Conservation (phyloP, 208 protist genomes). For the Herpetomonas tarakana region DNA sequence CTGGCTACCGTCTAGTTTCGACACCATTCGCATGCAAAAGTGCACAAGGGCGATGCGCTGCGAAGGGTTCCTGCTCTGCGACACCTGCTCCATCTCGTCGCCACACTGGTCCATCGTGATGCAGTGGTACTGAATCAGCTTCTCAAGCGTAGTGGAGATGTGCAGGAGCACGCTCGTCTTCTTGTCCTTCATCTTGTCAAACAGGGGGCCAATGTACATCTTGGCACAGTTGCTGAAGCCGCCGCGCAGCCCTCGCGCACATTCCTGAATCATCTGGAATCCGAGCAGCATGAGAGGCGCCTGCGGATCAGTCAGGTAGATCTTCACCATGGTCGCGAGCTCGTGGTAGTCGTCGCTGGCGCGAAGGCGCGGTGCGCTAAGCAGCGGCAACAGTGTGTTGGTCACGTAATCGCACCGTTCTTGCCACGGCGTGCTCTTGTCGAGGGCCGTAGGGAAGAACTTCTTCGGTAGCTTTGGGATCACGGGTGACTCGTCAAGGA, state of each 20-base stretch:
- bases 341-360: conserved; percentile 87
- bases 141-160: conserved; percentile 71
- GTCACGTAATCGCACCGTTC: conserved; percentile 66
- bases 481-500: conserved; percentile 59
- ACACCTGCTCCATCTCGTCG: conserved; percentile 74
- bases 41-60: conserved; percentile 64
- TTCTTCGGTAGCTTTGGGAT: conserved; percentile 63
- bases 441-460: conserved; percentile 64
- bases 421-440: conserved; percentile 79
- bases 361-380: conserved; percentile 55
- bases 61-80: conserved; percentile 76
- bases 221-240: conserved; percentile 52
- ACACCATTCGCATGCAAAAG: conserved; percentile 63
- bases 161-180: conserved; percentile 83
- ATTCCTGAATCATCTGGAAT: conserved; percentile 85
- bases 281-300: conserved; percentile 81
- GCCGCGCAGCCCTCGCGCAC: conserved; percentile 52
- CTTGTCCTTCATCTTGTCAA: conserved; percentile 92
- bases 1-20: conserved; percentile 31
- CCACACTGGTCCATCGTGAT: conserved; percentile 79
- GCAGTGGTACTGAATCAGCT: conserved; percentile 71
- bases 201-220: conserved; percentile 46
- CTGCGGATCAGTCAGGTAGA: conserved; percentile 77
- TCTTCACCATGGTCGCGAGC: conserved; percentile 58
- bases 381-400: conserved; percentile 56